These are phyloP conservation scores for Arabidopsis lyrata DNA, from an alignment of 441 rosid species.

Conservation along the genomic window DNA sequence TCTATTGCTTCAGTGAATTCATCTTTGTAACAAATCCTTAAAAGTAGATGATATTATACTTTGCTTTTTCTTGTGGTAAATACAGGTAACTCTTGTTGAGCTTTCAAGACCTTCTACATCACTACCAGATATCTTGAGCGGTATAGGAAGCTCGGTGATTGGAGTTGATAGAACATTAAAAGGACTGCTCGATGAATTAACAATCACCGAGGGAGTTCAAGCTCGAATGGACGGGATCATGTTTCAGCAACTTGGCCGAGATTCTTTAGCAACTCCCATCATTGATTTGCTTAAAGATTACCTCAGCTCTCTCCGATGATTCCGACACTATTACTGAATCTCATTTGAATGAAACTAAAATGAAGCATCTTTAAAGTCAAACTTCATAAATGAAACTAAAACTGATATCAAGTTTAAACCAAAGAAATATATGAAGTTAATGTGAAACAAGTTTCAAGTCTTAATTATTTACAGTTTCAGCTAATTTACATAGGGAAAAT, in stretches of 20 bases:
- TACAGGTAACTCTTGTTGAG: slow-evolving; percentile 84
- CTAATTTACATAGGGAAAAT: too few species aligned
- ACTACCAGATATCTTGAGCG: slow-evolving; percentile 75
- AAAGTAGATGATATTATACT: slow-evolving; percentile 21
- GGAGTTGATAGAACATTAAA: slow-evolving; percentile 73
- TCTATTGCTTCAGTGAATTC: slow-evolving; percentile 8
- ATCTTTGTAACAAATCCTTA: not conserved
- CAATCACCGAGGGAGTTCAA: slow-evolving; percentile 69
- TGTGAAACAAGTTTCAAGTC: slow-evolving; percentile 31
- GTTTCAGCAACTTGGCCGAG: slow-evolving; percentile 73
- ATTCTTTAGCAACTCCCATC: slow-evolving; percentile 61
- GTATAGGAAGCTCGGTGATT: slow-evolving; percentile 70
- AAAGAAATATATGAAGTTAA: slow-evolving; percentile 5
- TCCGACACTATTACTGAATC: not conserved
- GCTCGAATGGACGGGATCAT: slow-evolving; percentile 93
- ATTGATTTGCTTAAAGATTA: slow-evolving; percentile 69
- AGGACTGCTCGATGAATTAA: slow-evolving; percentile 65
- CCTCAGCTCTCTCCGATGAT: slow-evolving; percentile 72
- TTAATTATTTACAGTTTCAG: slow-evolving; percentile 14
- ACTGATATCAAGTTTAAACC: slow-evolving; percentile 19
- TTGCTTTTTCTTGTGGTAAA: slow-evolving; percentile 21
- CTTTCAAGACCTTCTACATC: slow-evolving; percentile 78
- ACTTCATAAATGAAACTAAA: slow-evolving; percentile 12
- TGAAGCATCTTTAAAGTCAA: slow-evolving; percentile 17
- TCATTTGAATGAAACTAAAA: slow-evolving; percentile 2